These are phyloP conservation scores for Nepenthes alata DNA, from an alignment of 179 eudicot species.

Conservation along the genomic window DNA sequence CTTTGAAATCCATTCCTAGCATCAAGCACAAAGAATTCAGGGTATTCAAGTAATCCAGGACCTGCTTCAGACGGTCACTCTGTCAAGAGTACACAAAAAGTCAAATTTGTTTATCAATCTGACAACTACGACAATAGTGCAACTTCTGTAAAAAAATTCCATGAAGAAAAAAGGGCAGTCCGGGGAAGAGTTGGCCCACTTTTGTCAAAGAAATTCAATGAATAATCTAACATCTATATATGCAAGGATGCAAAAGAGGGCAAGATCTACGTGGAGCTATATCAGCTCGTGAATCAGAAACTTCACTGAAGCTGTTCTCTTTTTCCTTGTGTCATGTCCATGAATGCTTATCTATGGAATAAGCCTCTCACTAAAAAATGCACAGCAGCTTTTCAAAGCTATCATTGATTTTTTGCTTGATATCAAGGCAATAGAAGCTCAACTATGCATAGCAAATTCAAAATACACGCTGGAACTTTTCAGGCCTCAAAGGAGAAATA, in stretches of 20 bases:
- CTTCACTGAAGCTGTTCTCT: too few relatives aligned
- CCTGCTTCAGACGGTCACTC: conserved; percentile 57
- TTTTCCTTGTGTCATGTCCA: background rate
- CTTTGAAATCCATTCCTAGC: conserved; percentile 63
- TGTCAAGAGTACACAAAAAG: conserved; percentile 15
- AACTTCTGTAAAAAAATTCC: background rate
- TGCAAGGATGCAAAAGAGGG: too few relatives aligned
- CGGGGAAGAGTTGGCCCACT: too few relatives aligned
- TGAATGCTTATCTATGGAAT: background rate
- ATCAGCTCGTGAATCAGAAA: too few relatives aligned
- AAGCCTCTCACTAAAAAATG: background rate
- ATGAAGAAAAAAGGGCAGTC: background rate
- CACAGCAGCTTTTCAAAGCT: background rate
- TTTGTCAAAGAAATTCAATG: too few relatives aligned
- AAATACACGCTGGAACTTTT: too few relatives aligned
- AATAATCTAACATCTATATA: too few relatives aligned
- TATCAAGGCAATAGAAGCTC: background rate
- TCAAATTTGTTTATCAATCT: background rate
- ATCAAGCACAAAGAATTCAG: conserved; percentile 48
- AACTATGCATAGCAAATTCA: background rate
- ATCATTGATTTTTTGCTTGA: background rate
- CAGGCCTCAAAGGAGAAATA: background rate
- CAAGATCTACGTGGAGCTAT: too few relatives aligned
- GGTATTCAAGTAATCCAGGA: conserved; percentile 33
- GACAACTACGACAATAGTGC: background rate